Percentiles rank a stretch among this genome's conserved stretches.
These are phyloP conservation scores for Mucor mucedo DNA, from an alignment of 371 early-diverging fungal genomes.

Conservation along the genomic window DNA sequence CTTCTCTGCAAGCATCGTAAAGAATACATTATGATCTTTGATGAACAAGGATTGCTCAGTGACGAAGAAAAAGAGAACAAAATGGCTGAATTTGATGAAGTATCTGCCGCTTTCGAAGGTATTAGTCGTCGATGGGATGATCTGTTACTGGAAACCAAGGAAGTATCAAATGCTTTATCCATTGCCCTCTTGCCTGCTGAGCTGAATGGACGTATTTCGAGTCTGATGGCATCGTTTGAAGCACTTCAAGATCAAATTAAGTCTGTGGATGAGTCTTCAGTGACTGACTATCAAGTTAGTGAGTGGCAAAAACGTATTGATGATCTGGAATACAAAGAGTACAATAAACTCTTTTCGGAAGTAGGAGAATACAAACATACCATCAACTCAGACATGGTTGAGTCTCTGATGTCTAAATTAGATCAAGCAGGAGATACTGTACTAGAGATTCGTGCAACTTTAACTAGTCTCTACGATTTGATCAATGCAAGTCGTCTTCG, in stretches of 20 bases:
- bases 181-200: conserved; percentile 40
- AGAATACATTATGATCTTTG: conserved; percentile 32
- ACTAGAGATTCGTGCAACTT: conserved; percentile 29
- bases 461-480: conserved; percentile 44
- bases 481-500: conserved; percentile 47
- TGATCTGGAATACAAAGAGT: conserved; percentile 35
- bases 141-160: conserved; percentile 27
- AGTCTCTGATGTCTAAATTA: conserved; percentile 27
- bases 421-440: conserved; percentile 41
- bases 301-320: conserved; percentile 49
- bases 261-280: conserved; percentile 18
- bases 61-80: conserved; percentile 28
- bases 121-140: conserved; percentile 36
- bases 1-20: conserved; percentile 29
- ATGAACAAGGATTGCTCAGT: conserved; percentile 23
- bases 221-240: conserved; percentile 26
- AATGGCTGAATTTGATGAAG: conserved; percentile 24
- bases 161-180: conserved; percentile 24
- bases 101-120: conserved; percentile 15
- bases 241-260: conserved; percentile 26
- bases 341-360: conserved; percentile 31
- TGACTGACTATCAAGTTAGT: conserved; percentile 39
- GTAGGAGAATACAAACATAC: conserved; percentile 13
- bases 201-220: conserved; percentile 24
- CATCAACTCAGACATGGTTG: conserved; percentile 24